Conservation (phyloP, 768 basidiomycete species). For the Tricholoma terreum region DNA sequence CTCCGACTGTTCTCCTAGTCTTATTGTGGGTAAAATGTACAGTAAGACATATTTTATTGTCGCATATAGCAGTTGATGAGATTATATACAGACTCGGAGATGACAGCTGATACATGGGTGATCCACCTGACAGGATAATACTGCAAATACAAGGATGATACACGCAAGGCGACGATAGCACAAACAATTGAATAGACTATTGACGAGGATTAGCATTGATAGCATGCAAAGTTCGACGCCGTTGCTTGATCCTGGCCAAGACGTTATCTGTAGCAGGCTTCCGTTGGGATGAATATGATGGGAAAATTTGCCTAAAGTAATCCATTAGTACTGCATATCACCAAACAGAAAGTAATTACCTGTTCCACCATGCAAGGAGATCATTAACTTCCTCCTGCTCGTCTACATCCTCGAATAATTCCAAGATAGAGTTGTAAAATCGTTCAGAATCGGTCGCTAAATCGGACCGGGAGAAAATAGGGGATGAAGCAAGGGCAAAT, state of each 20-base stretch:
- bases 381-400: background rate
- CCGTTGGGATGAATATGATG: background rate
- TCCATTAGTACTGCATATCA: background rate
- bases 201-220: background rate
- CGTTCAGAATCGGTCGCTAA: no score
- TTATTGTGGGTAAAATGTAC: background rate
- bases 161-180: no score
- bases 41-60: background rate
- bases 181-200: background rate
- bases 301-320: background rate
- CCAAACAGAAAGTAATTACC: background rate
- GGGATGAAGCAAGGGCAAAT: conserved; percentile 4
- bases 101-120: background rate
- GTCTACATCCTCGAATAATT: background rate
- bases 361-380: conserved; percentile 4
- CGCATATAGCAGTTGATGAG: no score
- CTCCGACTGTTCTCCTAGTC: background rate
- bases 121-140: no score
- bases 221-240: background rate
- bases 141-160: no score
- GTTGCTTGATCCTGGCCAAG: background rate
- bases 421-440: background rate
- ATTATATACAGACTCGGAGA: no score
- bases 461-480: background rate
- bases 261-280: background rate